Percentiles rank a stretch among this genome's conserved stretches.
Evolutionary conservation across 495 filamentous ascomycete genomes (phyloP).

Genomic region (Hypomontagnella submonticulosa): DNA sequence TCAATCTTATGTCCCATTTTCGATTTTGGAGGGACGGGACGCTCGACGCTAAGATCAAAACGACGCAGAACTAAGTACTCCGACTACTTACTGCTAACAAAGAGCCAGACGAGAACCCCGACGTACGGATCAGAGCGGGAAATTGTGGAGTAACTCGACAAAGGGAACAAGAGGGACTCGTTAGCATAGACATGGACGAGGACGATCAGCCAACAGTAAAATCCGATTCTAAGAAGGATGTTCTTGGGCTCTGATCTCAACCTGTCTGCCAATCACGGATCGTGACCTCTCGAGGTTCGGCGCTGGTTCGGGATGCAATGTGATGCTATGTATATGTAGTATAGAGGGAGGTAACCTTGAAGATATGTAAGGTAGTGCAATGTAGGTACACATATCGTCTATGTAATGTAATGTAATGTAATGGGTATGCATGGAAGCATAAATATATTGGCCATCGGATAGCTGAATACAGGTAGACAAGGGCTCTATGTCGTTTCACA

Average conservation of each 20-base stretch:
- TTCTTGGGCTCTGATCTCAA: constrained; percentile 33
- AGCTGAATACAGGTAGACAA: constrained; percentile 1
- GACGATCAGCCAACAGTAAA: constrained; percentile 10
- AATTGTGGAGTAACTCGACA: constrained; percentile 30
- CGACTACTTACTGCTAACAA: too few relatives aligned
- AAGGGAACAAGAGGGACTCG: constrained; percentile 9
- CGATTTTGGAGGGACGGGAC: constrained; percentile 13
- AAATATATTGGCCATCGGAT: neutral
- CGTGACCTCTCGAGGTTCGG: constrained; percentile 38
- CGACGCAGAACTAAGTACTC: too few relatives aligned
- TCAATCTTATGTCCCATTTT: neutral
- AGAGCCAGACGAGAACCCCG: too few relatives aligned
- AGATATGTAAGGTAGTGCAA: constrained; percentile 23
- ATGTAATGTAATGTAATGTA: constrained; percentile 2
- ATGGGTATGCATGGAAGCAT: neutral
- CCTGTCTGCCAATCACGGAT: constrained; percentile 35
- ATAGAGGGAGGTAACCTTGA: constrained; percentile 3
- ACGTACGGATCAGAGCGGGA: constrained; percentile 22
- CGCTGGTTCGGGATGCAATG: constrained; percentile 44
- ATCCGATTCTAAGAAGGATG: constrained; percentile 8
- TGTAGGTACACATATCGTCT: constrained; percentile 11
- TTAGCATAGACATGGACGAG: constrained; percentile 1
- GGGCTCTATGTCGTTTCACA: constrained; percentile 5
- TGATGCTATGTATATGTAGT: constrained; percentile 26
- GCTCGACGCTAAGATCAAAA: constrained; percentile 13